phyloP scores from a whole-genome alignment of 352 stramenopile genomes.

The Globisporangium recalcitrans region DNA sequence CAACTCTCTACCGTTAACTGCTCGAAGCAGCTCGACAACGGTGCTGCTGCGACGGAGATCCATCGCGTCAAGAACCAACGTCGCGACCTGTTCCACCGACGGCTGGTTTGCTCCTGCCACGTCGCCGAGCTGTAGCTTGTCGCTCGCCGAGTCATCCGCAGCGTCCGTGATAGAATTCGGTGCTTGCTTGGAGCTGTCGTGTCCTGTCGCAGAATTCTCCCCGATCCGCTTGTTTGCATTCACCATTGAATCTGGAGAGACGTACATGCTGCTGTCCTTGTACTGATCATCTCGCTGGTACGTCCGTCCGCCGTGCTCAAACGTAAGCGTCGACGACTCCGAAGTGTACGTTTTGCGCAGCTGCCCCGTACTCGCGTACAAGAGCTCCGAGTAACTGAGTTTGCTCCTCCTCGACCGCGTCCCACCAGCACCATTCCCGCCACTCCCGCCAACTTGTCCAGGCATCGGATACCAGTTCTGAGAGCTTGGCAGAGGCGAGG shows the following conservation, averaged over 20 bases:
- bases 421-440: conserved; percentile 2
- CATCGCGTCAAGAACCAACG: conserved; percentile 47
- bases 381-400: conserved; percentile 74
- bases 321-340: conserved; percentile 72
- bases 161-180: conserved; percentile 8
- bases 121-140: not conserved
- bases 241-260: conserved; percentile 38
- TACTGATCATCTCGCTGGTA: conserved; percentile 81
- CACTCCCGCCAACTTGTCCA: conserved; percentile 29
- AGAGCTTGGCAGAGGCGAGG: conserved; percentile 38
- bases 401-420: conserved; percentile 56
- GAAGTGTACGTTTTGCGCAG: conserved; percentile 77
- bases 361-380: conserved; percentile 77
- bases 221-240: conserved; percentile 9
- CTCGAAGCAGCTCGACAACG: conserved; percentile 51
- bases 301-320: conserved; percentile 64
- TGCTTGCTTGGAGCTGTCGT: conserved; percentile 15
- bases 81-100: conserved; percentile 42
- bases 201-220: not conserved
- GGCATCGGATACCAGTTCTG: conserved; percentile 60
- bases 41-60: conserved; percentile 51
- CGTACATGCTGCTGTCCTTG: conserved; percentile 77
- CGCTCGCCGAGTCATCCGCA: not conserved
- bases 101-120: conserved; percentile 1
- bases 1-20: conserved; percentile 23